Conservation (phyloP, 345 rosid species). For the Rhodomyrtus tomentosa region DNA sequence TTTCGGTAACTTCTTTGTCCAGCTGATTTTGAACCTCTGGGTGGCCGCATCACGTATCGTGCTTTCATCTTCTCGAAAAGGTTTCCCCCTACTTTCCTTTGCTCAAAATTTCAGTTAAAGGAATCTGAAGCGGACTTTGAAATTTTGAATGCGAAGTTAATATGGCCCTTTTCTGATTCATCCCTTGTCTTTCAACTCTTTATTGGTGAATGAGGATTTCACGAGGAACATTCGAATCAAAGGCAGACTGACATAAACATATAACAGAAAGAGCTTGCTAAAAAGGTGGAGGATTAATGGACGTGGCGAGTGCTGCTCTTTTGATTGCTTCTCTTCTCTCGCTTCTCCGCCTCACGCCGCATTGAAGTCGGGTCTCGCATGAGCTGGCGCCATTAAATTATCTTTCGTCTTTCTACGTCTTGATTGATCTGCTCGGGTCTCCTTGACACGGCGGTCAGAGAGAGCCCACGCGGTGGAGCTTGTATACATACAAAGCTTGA, state of each 20-base stretch:
- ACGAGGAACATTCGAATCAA: background rate
- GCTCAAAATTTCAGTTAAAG: background rate
- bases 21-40: background rate
- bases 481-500: background rate
- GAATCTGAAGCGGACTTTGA: background rate
- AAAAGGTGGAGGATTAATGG: background rate
- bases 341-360: background rate
- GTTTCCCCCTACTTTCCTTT: background rate
- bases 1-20: background rate
- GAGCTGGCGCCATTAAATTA: background rate
- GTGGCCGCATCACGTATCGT: background rate
- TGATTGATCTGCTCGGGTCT: background rate
- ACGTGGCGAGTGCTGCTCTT: background rate
- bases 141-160: background rate
- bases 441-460: background rate
- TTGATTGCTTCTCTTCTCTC: background rate
- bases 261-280: background rate
- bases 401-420: background rate
- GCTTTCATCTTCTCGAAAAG: background rate
- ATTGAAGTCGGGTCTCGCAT: background rate
- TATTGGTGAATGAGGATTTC: background rate
- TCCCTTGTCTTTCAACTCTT: background rate
- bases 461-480: background rate
- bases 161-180: background rate
- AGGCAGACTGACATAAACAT: background rate